phyloP scores from a whole-genome alignment of 306 rosid genomes.

The Medicago truncatula region DNA sequence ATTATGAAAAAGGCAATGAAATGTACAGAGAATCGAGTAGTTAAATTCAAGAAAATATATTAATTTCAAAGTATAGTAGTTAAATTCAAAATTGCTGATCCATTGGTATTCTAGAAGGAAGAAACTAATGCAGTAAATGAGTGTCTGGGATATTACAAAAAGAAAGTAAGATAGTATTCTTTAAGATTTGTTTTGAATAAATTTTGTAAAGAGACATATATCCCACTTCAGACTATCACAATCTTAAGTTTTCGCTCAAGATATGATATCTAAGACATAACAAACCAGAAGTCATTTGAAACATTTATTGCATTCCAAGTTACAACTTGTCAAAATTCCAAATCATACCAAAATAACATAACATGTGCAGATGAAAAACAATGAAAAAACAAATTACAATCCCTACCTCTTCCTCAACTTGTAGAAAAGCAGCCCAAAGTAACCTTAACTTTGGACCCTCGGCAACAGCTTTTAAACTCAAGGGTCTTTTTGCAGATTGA shows the following conservation, averaged over 20 bases:
- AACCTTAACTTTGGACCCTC: slow-evolving; percentile 86
- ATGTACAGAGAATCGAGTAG: slow-evolving; percentile 6
- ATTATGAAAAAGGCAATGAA: neutral
- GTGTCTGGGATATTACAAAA: slow-evolving; percentile 11
- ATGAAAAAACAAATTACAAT: slow-evolving; percentile 45
- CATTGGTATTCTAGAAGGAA: slow-evolving; percentile 30
- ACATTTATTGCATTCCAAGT: slow-evolving; percentile 3
- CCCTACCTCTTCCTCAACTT: slow-evolving; percentile 85
- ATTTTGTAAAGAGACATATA: slow-evolving; percentile 13
- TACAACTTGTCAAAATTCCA: slow-evolving; percentile 17
- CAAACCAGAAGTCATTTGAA: slow-evolving; percentile 25
- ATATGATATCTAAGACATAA: slow-evolving; percentile 24
- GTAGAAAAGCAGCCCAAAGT: slow-evolving; percentile 83
- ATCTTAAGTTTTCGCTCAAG: neutral
- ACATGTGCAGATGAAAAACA: slow-evolving; percentile 28
- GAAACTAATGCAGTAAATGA: slow-evolving; percentile 11
- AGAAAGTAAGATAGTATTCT: slow-evolving; percentile 8
- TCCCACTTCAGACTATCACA: slow-evolving; percentile 20
- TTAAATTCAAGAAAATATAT: slow-evolving; percentile 14
- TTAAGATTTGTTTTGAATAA: slow-evolving; percentile 21
- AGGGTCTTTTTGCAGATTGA: slow-evolving; percentile 59
- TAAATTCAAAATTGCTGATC: slow-evolving; percentile 19
- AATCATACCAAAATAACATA: slow-evolving; percentile 27
- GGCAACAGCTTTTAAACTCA: slow-evolving; percentile 84
- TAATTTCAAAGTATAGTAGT: slow-evolving; percentile 1